phyloP scores from a whole-genome alignment of 2,329 filamentous ascomycete genomes.

The Bipolaris victoriae region DNA sequence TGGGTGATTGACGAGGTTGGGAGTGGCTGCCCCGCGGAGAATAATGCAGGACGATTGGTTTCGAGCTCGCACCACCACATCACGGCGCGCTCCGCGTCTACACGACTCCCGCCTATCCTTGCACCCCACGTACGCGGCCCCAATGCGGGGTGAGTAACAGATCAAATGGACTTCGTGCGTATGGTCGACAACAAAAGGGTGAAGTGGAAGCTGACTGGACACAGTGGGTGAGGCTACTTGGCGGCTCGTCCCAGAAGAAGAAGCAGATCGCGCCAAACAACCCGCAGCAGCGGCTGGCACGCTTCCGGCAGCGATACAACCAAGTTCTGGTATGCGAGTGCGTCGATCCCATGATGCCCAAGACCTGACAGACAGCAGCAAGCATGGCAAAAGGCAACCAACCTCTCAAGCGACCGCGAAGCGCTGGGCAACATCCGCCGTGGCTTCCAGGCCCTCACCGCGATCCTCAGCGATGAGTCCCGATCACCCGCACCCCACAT shows the following conservation, averaged over 20 bases:
- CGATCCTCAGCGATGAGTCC: slow-evolving; percentile 85
- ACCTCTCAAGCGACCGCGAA: slow-evolving; percentile 58
- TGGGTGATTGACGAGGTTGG: neutral
- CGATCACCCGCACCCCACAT: slow-evolving; percentile 87
- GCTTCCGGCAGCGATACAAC: slow-evolving; percentile 67
- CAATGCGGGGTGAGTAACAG: slow-evolving; percentile 33
- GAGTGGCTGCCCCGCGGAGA: slow-evolving; percentile 10
- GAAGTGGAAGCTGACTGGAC: slow-evolving; percentile 23
- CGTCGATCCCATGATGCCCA: neutral
- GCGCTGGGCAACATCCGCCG: slow-evolving; percentile 58
- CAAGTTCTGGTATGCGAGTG: slow-evolving; percentile 57
- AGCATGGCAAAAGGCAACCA: slow-evolving; percentile 64
- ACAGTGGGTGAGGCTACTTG: slow-evolving; percentile 67
- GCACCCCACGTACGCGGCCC: slow-evolving; percentile 27
- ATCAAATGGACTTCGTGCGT: slow-evolving; percentile 38
- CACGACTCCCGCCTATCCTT: slow-evolving; percentile 24
- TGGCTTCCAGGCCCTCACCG: slow-evolving; percentile 63
- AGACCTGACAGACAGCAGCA: slow-evolving; percentile 52
- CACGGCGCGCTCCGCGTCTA: slow-evolving; percentile 21
- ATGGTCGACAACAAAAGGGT: neutral
- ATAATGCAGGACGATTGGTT: slow-evolving; percentile 19
- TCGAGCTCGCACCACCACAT: slow-evolving; percentile 16
- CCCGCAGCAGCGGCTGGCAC: slow-evolving; percentile 64
- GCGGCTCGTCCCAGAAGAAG: slow-evolving; percentile 61
- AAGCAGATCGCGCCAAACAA: slow-evolving; percentile 59